A percentile compares a stretch with the other conserved stretches of the same genome.
phyloP scores from a whole-genome alignment of 2,329 filamentous ascomycete species.

The Gnomoniopsis smithogilvyi region DNA sequence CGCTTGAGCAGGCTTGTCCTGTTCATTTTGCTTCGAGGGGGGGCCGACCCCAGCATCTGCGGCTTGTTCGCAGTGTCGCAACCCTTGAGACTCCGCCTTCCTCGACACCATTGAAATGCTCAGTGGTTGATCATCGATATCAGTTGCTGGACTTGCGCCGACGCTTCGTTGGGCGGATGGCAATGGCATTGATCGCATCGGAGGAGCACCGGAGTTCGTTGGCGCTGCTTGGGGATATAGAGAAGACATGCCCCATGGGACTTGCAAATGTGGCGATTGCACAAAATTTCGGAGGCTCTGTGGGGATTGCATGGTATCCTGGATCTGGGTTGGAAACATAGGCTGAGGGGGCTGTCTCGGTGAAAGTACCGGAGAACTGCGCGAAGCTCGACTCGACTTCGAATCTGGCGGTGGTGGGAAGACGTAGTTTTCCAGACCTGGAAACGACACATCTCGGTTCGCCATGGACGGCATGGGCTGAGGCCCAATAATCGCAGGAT shows the following conservation, averaged over 20 bases:
- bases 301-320: not conserved
- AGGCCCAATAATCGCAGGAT: not conserved
- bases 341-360: constrained; percentile 17
- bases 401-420: constrained; percentile 12
- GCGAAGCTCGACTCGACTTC: constrained; percentile 2
- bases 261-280: not conserved
- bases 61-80: not conserved
- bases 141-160: not conserved
- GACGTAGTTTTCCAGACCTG: constrained; percentile 17
- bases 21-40: not conserved
- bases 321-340: not conserved
- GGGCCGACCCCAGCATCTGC: not conserved
- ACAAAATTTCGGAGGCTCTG: not conserved
- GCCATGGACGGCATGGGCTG: not conserved
- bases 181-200: not conserved
- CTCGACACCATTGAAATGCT: not conserved
- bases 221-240: constrained; percentile 5
- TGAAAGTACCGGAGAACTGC: constrained; percentile 18
- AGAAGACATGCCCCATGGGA: constrained; percentile 5
- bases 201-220: not conserved
- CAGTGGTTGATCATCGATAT: not conserved
- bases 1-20: not conserved
- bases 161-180: not conserved
- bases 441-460: constrained; percentile 6
- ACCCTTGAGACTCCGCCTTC: not conserved